Base-by-base conservation (phyloP, 129 eudicot genomes). In the Lactuca saligna region DNA sequence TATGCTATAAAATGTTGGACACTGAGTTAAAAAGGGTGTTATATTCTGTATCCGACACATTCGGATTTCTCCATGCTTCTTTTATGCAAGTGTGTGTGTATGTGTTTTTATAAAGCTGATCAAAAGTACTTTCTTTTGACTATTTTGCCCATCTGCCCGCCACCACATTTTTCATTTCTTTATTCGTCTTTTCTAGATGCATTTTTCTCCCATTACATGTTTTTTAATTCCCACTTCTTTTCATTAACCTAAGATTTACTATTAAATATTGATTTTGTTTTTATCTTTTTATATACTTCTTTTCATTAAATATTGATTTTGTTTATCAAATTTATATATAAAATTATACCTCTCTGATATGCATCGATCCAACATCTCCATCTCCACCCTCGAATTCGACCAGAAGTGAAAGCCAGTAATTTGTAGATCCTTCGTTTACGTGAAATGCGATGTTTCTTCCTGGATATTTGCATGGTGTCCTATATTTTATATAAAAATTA, bases 331-430 rank as follows among this genome's bases (percentile, higher is more conserved):
- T 38, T 54, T 15, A 0, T 71, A 38, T 54, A 57, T 11, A 74
- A 20, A 42, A 8, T 34, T 25, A 8, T 84, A 92, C 99, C 99
- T 87, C 78, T 84, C 83, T 82, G 15, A 94, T 85, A 44, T 94
- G 96, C 99, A 94, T 94, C 1, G 97, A 85, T 50, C 99, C 99
- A n/a, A 94, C 73, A 65, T 94, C 99, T 4, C 97, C 99, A 68
- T 94, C 99, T 17, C 99, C 99, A 69, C 81, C 96, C 68, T 94
- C 97, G 38, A 89, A 94, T 70, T 89, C 99, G 7, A 94, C 91
- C 48, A 89, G 46, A 13, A 94, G 83, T 13, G 99, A 94, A 33
- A 94, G 93, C 99, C 97, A 94, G 58, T 89, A 83, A 61, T 80
- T 81, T 6, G 99, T 87, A 53, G 97, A 89, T 55, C 99, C 99